Conservation (phyloP, 2,329 filamentous ascomycete species). For the Lachnellula cervina region DNA sequence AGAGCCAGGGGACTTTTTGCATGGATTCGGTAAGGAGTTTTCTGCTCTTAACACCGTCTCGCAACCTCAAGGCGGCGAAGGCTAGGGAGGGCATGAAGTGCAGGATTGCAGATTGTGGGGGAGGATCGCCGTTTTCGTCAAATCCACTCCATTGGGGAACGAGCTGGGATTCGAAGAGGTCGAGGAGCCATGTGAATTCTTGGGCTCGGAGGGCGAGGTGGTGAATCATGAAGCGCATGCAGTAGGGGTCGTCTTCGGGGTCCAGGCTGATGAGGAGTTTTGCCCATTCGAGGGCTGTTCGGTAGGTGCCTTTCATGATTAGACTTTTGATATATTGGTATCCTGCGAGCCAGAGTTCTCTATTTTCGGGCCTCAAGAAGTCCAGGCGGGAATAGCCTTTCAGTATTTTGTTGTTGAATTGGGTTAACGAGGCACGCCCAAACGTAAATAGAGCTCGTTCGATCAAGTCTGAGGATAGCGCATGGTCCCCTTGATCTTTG, state of each 20-base stretch:
- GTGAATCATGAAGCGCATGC: constrained; percentile 74
- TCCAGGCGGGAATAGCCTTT: constrained; percentile 76
- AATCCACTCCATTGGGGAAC: constrained; percentile 34
- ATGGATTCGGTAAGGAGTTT: constrained; percentile 64
- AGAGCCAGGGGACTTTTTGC: constrained; percentile 75
- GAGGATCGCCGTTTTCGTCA: neutral
- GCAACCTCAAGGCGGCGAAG: constrained; percentile 69
- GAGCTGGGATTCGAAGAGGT: constrained; percentile 52
- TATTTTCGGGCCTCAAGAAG: constrained; percentile 78
- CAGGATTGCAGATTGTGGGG: constrained; percentile 41
- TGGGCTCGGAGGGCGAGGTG: constrained; percentile 77
- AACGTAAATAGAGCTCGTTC: constrained; percentile 91
- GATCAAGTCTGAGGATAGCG: constrained; percentile 78
- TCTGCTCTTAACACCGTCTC: constrained; percentile 61
- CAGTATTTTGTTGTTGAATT: constrained; percentile 71
- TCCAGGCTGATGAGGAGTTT: constrained; percentile 77
- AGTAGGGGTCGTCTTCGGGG: constrained; percentile 72
- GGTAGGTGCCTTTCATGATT: constrained; percentile 85
- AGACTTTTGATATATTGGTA: constrained; percentile 86
- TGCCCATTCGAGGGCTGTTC: constrained; percentile 90
- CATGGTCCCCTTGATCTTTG: constrained; percentile 84
- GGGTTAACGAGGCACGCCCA: constrained; percentile 79
- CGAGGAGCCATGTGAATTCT: constrained; percentile 70
- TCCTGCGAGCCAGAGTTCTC: constrained; percentile 86
- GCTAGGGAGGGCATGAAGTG: constrained; percentile 74